These are phyloP conservation scores for Pseudopithomyces chartarum DNA, from an alignment of 2,329 filamentous ascomycete species.

Conservation along the genomic window DNA sequence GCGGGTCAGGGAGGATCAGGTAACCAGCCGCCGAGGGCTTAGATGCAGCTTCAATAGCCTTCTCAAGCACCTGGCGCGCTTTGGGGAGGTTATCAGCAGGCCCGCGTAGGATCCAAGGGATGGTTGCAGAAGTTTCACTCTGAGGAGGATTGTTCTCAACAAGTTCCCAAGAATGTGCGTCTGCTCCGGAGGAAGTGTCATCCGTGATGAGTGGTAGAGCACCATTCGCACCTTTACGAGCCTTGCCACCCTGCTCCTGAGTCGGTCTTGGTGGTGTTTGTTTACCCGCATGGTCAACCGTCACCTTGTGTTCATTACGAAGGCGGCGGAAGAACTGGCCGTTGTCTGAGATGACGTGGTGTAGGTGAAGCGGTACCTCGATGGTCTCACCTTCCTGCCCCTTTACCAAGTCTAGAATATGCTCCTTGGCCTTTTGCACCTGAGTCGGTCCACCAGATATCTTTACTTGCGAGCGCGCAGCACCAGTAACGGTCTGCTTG, in stretches of 20 bases:
- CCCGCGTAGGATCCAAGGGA: conserved; percentile 89
- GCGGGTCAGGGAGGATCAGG: conserved; percentile 85
- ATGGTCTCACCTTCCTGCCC: conserved; percentile 87
- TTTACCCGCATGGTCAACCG: conserved; percentile 87
- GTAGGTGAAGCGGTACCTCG: conserved; percentile 79
- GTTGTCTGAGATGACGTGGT: conserved; percentile 85
- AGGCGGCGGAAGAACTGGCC: conserved; percentile 93
- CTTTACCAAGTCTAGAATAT: conserved; percentile 79
- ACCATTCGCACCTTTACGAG: conserved; percentile 61
- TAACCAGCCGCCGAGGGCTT: conserved; percentile 79
- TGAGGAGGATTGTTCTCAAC: conserved; percentile 69
- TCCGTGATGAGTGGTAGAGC: conserved; percentile 93
- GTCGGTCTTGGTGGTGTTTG: conserved; percentile 73
- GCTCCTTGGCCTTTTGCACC: conserved; percentile 84
- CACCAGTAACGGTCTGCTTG: conserved; percentile 70
- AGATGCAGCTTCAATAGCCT: conserved; percentile 72
- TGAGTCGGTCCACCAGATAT: conserved; percentile 77
- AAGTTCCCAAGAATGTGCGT: conserved; percentile 83
- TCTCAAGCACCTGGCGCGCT: conserved; percentile 75
- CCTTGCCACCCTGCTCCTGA: conserved; percentile 51
- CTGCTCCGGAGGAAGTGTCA: conserved; percentile 59
- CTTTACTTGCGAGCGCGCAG: conserved; percentile 82
- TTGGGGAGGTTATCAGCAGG: conserved; percentile 78
- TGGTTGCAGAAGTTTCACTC: conserved; percentile 57
- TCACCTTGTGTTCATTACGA: conserved; percentile 83